Percentiles rank a stretch among this genome's conserved stretches.
Conservation (phyloP, 345 rosid genomes). For the Brassica cretica region DNA sequence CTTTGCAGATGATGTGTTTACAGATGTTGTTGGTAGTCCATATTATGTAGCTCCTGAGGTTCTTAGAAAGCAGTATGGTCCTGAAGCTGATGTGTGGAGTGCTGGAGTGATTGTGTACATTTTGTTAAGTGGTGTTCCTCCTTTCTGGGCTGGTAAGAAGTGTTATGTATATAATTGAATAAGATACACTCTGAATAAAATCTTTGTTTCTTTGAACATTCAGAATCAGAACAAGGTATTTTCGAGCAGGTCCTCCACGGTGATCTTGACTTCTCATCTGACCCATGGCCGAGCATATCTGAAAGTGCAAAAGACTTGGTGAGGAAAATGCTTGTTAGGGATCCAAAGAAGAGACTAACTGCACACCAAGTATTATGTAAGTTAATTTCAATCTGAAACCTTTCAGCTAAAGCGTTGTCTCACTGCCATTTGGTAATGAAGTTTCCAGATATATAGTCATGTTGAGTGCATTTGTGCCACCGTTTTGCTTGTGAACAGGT, state of each 20-base stretch:
- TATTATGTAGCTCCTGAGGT: constrained; percentile 95
- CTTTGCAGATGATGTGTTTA: constrained; percentile 65
- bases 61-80: constrained; percentile 71
- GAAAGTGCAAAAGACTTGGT: constrained; percentile 88
- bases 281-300: constrained; percentile 87
- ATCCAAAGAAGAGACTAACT: constrained; percentile 69
- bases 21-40: constrained; percentile 89
- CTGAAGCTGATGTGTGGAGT: constrained; percentile 95
- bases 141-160: constrained; percentile 87
- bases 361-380: constrained; percentile 86
- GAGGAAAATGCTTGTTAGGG: constrained; percentile 78
- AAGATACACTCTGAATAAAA: constrained; percentile 6
- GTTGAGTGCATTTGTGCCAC: constrained; percentile 14
- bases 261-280: constrained; percentile 76
- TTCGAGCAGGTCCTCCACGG: constrained; percentile 86
- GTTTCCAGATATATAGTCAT: background rate
- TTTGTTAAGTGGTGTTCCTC: constrained; percentile 88
- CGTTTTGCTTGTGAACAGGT: constrained; percentile 45
- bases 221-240: constrained; percentile 83
- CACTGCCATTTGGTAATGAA: background rate
- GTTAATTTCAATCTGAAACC: constrained; percentile 33
- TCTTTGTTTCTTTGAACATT: constrained; percentile 16
- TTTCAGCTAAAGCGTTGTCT: background rate
- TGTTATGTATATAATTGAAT: background rate
- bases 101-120: constrained; percentile 92